phyloP scores from a whole-genome alignment of 1,284 basidiomycete genomes.

The Sanghuangporus baumii region DNA sequence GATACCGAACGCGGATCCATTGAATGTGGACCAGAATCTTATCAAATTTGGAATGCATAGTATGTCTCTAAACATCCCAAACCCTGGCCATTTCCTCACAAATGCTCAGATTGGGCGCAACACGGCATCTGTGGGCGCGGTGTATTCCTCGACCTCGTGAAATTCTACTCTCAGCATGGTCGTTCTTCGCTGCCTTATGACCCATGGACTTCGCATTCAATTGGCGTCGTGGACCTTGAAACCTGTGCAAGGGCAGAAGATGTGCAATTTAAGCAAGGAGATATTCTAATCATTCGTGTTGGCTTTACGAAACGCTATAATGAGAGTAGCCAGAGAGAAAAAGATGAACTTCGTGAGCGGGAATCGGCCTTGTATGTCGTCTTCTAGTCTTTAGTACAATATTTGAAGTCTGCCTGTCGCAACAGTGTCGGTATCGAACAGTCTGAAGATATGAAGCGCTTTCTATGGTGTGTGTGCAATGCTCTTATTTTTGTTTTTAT shows the following conservation, averaged over 20 bases:
- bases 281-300: slow-evolving; percentile 56
- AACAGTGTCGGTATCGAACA: slow-evolving; percentile 62
- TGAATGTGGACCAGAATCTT: slow-evolving; percentile 41
- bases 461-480: slow-evolving; percentile 55
- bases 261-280: slow-evolving; percentile 51
- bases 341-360: slow-evolving; percentile 37
- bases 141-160: slow-evolving; percentile 61
- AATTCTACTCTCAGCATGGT: slow-evolving; percentile 41
- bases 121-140: slow-evolving; percentile 72
- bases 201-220: slow-evolving; percentile 54
- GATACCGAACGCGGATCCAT: slow-evolving; percentile 43
- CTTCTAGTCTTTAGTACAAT: not conserved
- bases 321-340: slow-evolving; percentile 37
- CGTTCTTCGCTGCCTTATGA: slow-evolving; percentile 47
- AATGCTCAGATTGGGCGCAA: slow-evolving; percentile 56
- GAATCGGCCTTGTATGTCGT: slow-evolving; percentile 47
- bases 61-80: slow-evolving; percentile 26
- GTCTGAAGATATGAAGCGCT: slow-evolving; percentile 62
- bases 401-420: not conserved
- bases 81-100: not conserved
- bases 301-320: slow-evolving; percentile 67
- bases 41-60: slow-evolving; percentile 63
- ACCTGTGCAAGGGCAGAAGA: slow-evolving; percentile 59
- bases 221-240: slow-evolving; percentile 52
- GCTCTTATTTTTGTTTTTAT: not conserved